These are phyloP conservation scores for Sporothrix inflata DNA, from an alignment of 2,329 filamentous ascomycete genomes.

Conservation along the genomic window DNA sequence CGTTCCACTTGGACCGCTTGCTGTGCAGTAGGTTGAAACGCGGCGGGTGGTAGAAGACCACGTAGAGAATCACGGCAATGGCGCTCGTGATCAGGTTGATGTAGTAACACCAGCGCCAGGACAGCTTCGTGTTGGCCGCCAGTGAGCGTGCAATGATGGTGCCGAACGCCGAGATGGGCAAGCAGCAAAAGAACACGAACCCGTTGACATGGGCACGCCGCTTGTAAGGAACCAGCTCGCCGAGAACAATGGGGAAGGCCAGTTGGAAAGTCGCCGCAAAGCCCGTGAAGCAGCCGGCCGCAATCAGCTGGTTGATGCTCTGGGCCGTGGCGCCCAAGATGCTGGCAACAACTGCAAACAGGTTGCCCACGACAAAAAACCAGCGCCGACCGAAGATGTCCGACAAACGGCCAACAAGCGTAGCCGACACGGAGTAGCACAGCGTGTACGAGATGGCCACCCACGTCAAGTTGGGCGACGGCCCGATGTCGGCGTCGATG, in stretches of 20 bases:
- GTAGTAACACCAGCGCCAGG: constrained; percentile 48
- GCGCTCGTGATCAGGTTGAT: constrained; percentile 46
- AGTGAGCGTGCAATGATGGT: constrained; percentile 42
- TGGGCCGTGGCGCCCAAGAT: constrained; percentile 43
- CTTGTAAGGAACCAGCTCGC: constrained; percentile 50
- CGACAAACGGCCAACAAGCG: constrained; percentile 43
- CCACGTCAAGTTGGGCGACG: constrained; percentile 43
- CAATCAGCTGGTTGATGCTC: constrained; percentile 43
- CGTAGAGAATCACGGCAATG: constrained; percentile 42
- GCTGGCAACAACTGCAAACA: constrained; percentile 44
- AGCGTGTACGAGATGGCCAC: constrained; percentile 44
- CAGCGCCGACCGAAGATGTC: constrained; percentile 48
- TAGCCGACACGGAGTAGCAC: constrained; percentile 43
- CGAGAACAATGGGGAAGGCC: constrained; percentile 44
- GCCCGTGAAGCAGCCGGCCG: constrained; percentile 43
- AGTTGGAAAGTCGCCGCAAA: constrained; percentile 45
- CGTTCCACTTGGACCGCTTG: constrained; percentile 42
- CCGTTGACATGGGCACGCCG: constrained; percentile 41
- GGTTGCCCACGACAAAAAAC: constrained; percentile 47
- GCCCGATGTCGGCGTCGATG: constrained; percentile 35
- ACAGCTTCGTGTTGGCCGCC: constrained; percentile 41
- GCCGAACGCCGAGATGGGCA: constrained; percentile 38
- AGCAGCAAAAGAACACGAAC: constrained; percentile 42
- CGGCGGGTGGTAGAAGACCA: constrained; percentile 48
- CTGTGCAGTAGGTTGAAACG: constrained; percentile 46